Evolutionary conservation across 148 eudicot genomes (phyloP).

Genomic region (Rhododendron mucronatum): DNA sequence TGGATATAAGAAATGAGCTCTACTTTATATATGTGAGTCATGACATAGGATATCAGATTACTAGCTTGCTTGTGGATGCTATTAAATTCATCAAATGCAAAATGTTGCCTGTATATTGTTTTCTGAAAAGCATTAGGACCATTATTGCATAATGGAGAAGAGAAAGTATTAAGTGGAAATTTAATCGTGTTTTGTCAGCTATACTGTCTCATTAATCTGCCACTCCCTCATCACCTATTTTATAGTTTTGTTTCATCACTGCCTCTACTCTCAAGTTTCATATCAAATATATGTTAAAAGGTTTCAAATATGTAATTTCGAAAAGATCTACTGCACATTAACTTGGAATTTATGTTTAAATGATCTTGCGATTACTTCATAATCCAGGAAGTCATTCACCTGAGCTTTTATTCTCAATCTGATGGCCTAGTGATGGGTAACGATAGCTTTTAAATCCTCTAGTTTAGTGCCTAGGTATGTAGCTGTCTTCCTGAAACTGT

Average conservation of each 20-base stretch:
- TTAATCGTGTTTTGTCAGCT: neutral
- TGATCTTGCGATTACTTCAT: constrained; percentile 5
- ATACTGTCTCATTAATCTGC: neutral
- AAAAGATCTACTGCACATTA: neutral
- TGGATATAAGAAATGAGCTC: neutral
- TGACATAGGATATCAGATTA: neutral
- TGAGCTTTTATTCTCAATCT: constrained; percentile 84
- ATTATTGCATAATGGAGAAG: neutral
- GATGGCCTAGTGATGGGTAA: constrained; percentile 84
- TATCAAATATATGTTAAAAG: neutral
- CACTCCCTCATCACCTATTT: neutral
- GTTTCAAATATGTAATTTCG: neutral
- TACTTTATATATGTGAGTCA: neutral
- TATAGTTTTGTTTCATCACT: neutral
- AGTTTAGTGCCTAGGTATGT: constrained; percentile 76
- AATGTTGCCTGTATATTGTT: neutral
- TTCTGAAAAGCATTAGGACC: neutral
- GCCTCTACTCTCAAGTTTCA: neutral
- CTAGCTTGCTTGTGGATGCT: neutral
- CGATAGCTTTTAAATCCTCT: constrained; percentile 66
- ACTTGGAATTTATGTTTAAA: neutral
- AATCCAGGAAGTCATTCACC: constrained; percentile 59
- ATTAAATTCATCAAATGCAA: neutral
- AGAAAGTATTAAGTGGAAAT: neutral
- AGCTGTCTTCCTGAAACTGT: neutral